phyloP scores from a whole-genome alignment of 768 basidiomycete genomes.

The Amyloporia xantha region DNA sequence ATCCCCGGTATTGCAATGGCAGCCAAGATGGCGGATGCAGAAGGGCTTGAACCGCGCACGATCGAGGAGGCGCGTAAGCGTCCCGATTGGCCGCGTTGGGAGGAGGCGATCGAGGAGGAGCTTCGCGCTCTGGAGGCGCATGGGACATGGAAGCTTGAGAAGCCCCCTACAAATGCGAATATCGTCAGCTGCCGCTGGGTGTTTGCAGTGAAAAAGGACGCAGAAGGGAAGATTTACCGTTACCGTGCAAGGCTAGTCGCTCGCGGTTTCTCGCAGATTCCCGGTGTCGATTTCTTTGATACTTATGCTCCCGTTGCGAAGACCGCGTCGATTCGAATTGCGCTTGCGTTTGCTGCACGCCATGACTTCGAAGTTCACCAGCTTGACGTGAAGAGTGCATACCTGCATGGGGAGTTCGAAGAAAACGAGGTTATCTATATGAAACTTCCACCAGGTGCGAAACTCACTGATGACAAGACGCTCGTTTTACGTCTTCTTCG shows the following conservation, averaged over 20 bases:
- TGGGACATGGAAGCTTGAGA: not conserved
- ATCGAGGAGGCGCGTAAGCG: not conserved
- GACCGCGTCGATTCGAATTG: slow-evolving; percentile 20
- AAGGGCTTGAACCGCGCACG: slow-evolving; percentile 3
- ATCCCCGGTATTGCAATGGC: not conserved
- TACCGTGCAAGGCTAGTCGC: slow-evolving; percentile 23
- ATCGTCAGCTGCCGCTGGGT: slow-evolving; percentile 28
- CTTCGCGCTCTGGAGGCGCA: not conserved
- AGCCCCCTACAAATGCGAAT: slow-evolving; percentile 12
- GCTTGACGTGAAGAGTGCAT: slow-evolving; percentile 28
- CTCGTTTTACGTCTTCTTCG: not conserved
- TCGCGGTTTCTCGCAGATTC: slow-evolving; percentile 27
- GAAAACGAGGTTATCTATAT: slow-evolving; percentile 16
- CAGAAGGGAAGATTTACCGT: slow-evolving; percentile 16
- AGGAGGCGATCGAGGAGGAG: slow-evolving; percentile 9
- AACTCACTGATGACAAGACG: not conserved
- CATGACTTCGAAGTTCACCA: slow-evolving; percentile 24
- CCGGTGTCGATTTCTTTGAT: slow-evolving; percentile 23
- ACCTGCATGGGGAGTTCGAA: slow-evolving; percentile 21
- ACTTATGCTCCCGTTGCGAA: slow-evolving; percentile 25
- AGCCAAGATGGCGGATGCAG: slow-evolving; percentile 1
- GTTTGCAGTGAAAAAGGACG: slow-evolving; percentile 26
- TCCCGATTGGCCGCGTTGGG: slow-evolving; percentile 4
- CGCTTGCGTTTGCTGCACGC: slow-evolving; percentile 24
- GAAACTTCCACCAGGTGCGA: slow-evolving; percentile 26